phyloP scores from a whole-genome alignment of 2,329 filamentous ascomycete species.

The Fusarium aywerte region DNA sequence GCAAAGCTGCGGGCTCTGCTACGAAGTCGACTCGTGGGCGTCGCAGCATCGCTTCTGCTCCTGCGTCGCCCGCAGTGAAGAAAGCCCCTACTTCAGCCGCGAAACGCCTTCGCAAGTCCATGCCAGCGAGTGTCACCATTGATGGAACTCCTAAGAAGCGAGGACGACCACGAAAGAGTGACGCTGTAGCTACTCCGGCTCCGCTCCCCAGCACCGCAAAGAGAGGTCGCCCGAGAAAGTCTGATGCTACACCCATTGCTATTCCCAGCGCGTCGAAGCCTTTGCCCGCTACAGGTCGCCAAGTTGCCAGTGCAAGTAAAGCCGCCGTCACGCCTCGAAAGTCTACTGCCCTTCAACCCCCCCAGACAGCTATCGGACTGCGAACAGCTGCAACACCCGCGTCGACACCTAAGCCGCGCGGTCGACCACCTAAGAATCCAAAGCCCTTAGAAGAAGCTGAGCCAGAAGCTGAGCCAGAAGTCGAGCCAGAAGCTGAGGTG shows the following conservation, averaged over 20 bases:
- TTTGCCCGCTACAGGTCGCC: constrained; percentile 22
- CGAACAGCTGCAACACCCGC: constrained; percentile 14
- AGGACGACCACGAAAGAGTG: constrained; percentile 43
- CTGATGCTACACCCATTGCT: constrained; percentile 18
- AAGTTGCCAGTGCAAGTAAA: constrained; percentile 27
- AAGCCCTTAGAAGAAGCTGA: constrained; percentile 8
- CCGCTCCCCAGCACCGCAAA: constrained; percentile 25
- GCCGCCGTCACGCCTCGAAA: constrained; percentile 15
- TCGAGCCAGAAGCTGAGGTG: constrained; percentile 1
- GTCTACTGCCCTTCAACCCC: constrained; percentile 1
- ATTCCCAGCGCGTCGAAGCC: constrained; percentile 19
- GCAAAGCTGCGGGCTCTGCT: constrained; percentile 2
- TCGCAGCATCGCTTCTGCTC: constrained; percentile 27
- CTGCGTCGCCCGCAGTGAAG: constrained; percentile 24
- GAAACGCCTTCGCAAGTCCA: constrained; percentile 38
- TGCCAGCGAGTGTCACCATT: constrained; percentile 31
- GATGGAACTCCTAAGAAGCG: constrained; percentile 39
- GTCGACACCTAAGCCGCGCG: constrained; percentile 40
- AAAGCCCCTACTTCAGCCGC: constrained; percentile 17
- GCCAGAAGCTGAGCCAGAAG: constrained; percentile 2
- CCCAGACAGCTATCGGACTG: constrained; percentile 27
- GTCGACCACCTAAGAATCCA: constrained; percentile 38
- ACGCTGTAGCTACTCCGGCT: constrained; percentile 31
- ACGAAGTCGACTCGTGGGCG: constrained; percentile 22
- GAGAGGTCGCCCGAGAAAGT: constrained; percentile 42